Base-by-base conservation (phyloP, 768 basidiomycete genomes). In the Strobilomyces dryophilus region DNA sequence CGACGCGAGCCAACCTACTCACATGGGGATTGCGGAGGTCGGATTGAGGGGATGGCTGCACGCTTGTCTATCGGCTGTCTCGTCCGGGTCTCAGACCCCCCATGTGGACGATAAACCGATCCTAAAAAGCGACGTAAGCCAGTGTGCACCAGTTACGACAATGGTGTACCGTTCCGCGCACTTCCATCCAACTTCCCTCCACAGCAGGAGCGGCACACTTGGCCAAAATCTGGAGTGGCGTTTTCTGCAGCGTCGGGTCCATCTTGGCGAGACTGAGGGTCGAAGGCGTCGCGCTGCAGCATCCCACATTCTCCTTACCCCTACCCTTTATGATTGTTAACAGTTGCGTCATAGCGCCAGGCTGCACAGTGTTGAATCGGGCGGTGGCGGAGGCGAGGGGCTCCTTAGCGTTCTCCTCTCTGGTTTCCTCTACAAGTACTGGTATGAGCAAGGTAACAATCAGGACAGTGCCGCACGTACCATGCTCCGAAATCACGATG, bases 1-100 rank as follows among this genome's bases (percentile, higher is more conserved):
- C 18, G 26, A 51, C 8, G 4, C 4, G 9, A 8, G 15, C 7
- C 21, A 20, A 48, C 36, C 20, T 2, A 32, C 62, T 52, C 42
- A 65, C 64, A 11, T 27, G 31, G 1, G 29, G 49, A 35, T n/a
- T 15, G 32, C 29, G 43, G 47, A 44, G 36, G 5, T 27, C 17
- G 36, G 8, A 17, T 18, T 26, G 24, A 41, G 7, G 20, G 20
- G 32, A 26, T 26, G 41, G 56, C 18, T 41, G 39, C 24, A 39
- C 36, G 18, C 24, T 37, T 26, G 35, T 42, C 18, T 35, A 53
- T 40, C 52, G 17, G 35, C 41, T 29, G 47, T 34, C 27, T 26
- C 49, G 37, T 51, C 58, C 45, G 53, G 54, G 56, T 52, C 49
- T 8, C 62, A 61, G 54, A 63, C 55, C 52, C 53, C 50, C 59